phyloP scores from a whole-genome alignment of 352 stramenopile genomes.

The Phytophthora idaei region DNA sequence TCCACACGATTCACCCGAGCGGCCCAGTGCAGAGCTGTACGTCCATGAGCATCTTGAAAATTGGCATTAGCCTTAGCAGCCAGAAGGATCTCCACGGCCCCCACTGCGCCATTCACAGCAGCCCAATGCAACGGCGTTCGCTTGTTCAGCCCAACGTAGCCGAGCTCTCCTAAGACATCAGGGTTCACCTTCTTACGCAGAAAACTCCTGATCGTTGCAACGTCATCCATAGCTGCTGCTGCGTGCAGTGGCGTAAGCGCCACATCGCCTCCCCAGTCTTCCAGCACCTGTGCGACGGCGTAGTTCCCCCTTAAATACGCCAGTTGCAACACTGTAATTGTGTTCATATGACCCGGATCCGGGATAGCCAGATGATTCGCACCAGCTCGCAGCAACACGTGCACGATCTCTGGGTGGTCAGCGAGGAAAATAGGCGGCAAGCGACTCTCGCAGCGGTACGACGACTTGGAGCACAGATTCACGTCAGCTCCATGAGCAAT shows the following conservation, averaged over 20 bases:
- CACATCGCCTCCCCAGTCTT: conserved; percentile 85
- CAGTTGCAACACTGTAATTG: conserved; percentile 82
- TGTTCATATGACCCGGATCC: conserved; percentile 85
- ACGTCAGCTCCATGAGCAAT: conserved; percentile 75
- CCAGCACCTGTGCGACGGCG: conserved; percentile 74
- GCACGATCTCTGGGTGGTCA: conserved; percentile 82
- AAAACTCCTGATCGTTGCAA: conserved; percentile 56
- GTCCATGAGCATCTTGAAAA: conserved; percentile 66
- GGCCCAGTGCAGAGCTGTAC: conserved; percentile 79
- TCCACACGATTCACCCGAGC: conserved; percentile 77
- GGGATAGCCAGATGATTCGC: conserved; percentile 84
- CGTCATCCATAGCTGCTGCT: conserved; percentile 76
- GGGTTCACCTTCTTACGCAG: conserved; percentile 78
- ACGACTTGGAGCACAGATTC: conserved; percentile 79
- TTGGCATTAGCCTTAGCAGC: conserved; percentile 67
- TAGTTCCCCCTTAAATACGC: conserved; percentile 85
- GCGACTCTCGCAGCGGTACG: conserved; percentile 63
- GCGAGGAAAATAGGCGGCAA: conserved; percentile 83
- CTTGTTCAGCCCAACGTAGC: conserved; percentile 83
- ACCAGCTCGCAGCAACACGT: conserved; percentile 63
- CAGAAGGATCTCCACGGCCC: conserved; percentile 65
- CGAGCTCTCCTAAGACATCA: conserved; percentile 77
- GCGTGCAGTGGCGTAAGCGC: conserved; percentile 81
- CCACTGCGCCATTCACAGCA: conserved; percentile 66
- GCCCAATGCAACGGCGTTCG: conserved; percentile 83